Base-by-base conservation (phyloP, 2,329 filamentous ascomycete genomes). In the Cytospora paraplurivora region DNA sequence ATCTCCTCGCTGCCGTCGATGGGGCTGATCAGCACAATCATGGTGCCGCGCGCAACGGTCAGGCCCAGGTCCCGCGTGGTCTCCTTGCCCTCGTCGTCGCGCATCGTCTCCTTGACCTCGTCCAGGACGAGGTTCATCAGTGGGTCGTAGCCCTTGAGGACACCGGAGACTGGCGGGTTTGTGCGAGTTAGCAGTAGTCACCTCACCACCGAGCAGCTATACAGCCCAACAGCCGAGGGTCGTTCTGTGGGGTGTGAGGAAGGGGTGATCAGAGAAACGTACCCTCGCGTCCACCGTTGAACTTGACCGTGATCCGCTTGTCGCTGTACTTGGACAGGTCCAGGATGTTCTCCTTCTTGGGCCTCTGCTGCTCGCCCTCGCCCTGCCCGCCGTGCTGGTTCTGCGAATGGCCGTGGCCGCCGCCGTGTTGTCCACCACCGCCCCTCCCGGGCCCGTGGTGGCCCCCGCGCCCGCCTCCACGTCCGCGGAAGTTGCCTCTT, bases 321-420 rank as follows among this genome's bases (percentile, higher is more conserved):
- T 99, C 93, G 90, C 97, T 93, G 78, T 98, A 99, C 80, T 97
- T 97, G 74, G 84, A 87, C 72, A 99, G 78, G 74, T 99, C 94
- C 60, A 99, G 86, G 72, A 99, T 99, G 76, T 97, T 98, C 79
- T 99, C 95, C 83, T 98, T 98, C 87, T 97, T 97, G 66, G 93
- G 92, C 71, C 89, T 86, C 78, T 96, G 91, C 78, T 96, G 91
- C 87, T 87, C 50, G 62, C 57, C 47, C 77, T 94, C 91, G 69
- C 84, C 79, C 66, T 85, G 75, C 56, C 68, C 69, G 44, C 57
- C 59, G 41, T 35, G 67, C 56, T 44, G 63, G 52, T 54, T 62
- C 56, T 63, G 79, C n/a, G n/a, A n/a, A n/a, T n/a, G n/a, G 65
- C 82, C 76, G 62, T 79, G 76, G 55, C 77, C 77, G 59, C 78